These are phyloP conservation scores for Septoria petroselini DNA, from an alignment of 2,329 filamentous ascomycete genomes.

Conservation along the genomic window DNA sequence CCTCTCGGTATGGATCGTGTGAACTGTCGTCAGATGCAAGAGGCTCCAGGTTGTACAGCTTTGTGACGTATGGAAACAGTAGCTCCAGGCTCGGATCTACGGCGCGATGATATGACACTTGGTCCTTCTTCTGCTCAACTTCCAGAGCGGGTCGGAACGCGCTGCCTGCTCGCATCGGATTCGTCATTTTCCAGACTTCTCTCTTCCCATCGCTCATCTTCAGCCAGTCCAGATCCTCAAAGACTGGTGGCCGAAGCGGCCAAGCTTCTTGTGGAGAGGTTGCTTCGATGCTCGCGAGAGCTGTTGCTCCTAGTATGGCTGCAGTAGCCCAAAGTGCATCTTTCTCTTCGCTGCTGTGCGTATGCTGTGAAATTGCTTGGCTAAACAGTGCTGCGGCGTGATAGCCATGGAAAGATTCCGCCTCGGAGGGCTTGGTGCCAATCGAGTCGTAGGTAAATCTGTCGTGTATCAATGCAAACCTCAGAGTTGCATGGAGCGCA, in stretches of 20 bases:
- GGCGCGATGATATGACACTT: constrained; percentile 2
- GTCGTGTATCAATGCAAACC: constrained; percentile 55
- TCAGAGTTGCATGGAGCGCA: constrained; percentile 55
- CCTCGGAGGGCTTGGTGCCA: constrained; percentile 27
- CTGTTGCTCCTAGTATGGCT: constrained; percentile 47
- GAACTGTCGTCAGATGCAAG: constrained; percentile 12
- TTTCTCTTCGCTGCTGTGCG: constrained; percentile 40
- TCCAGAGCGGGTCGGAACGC: constrained; percentile 43
- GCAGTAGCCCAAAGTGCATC: constrained; percentile 50
- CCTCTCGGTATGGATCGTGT: constrained; percentile 35
- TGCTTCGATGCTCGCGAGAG: constrained; percentile 48
- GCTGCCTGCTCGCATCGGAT: constrained; percentile 50
- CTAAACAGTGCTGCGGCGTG: constrained; percentile 51
- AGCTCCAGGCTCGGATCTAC: constrained; percentile 21
- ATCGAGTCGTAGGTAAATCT: constrained; percentile 40
- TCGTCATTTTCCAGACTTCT: constrained; percentile 51
- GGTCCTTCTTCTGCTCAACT: constrained; percentile 14
- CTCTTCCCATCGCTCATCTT: constrained; percentile 57
- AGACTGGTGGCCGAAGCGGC: constrained; percentile 50
- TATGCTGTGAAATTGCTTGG: constrained; percentile 38
- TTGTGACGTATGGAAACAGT: constrained; percentile 22
- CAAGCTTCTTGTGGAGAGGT: constrained; percentile 49
- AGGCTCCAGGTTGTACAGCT: constrained; percentile 29
- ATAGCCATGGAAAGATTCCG: constrained; percentile 49
- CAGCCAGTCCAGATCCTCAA: constrained; percentile 57